Evolutionary conservation across 228 moss, liverwort and hornwort species (phyloP), one percentile per base, ranked within the genome.

Genomic region (Sphagnum fallax): DNA sequence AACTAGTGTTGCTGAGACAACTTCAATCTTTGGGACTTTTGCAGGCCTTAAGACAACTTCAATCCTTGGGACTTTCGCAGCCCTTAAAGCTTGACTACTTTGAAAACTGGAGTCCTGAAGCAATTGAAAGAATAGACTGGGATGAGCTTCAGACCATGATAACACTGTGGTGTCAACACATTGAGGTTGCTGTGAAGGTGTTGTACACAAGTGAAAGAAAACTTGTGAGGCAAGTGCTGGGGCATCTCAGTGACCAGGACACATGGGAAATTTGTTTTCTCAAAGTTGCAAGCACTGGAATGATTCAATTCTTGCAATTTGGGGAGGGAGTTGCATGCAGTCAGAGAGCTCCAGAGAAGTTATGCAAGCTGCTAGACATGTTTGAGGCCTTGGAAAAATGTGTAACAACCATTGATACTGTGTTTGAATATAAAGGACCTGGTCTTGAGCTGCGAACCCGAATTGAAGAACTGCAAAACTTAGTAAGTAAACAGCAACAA

Each of bases 341-440:
- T 72, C 84, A 83, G 69, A 88, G 79, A 71, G 87, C 90, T 60
- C 97, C 93, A 49, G 97, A 90, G 61, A 93, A 98, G 69, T 66
- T 93, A 63, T 93, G 90, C 66, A 93, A 89, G 67, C 73, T 91
- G 67, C 90, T 93, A 51, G 93, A 98, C 79, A 98, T 98, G 93
- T 98, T 90, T 67, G 89, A 93, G 53, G 84, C 85, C 6, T 69
- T 90, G 71, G 93, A 93, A 48, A 79, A 74, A 67, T 85, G 87
- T 62, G 75, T 82, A 75, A 75, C 88, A n/a, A 62, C 73, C 71
- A 80, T 93, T 58, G 76, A 77, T 48, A 75, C 67, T 62, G 66
- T 98, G 13, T 98, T 93, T 76, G 97, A 88, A 67, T 93, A 91
- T 49, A 79, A 77, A n/a, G 93, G 97, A 48, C 83, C 78, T 55